Evolutionary conservation across 805 yeast genomes (phyloP), one percentile per base, ranked within the genome.

Genomic region (Candida pseudoglaebosa): DNA sequence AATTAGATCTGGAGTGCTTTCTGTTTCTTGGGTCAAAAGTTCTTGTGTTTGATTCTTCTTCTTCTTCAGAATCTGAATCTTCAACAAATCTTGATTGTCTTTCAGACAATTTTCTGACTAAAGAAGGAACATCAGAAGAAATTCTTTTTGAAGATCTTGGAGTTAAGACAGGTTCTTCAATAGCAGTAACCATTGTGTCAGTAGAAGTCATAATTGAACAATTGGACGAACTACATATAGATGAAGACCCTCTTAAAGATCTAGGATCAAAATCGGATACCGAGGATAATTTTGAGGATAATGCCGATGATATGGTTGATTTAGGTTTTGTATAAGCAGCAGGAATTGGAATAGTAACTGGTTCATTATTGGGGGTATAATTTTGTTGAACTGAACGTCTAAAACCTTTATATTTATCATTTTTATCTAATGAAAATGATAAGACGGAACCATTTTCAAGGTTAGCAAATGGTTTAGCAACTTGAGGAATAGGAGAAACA

Each of bases 361-460:
- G 61, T 22, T 49, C 54, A 32, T 40, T 20, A 12, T 41, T 30
- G 5, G 56, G 47, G 20, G 45, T 41, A 15, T 33, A 33, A 36
- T 43, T 42, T 16, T 31, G 34, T 21, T 50, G 44, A 12, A 48
- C 52, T 42, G 59, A 61, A 53, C 72, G 57, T 57, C 73, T 65
- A 50, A 68, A 68, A 1, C 73, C 73, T 41, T 48, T 60, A 49
- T 68, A 68, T 40, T 62, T 67, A 32, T 56, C 64, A 42, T 64
- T 64, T 9, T 50, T 49, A 19, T 49, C 41, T 18, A 62, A 54
- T 16, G 57, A 51, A 36, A 64, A 48, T 31, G 51, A 50, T 44
- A 61, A 53, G n/a, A 24, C 16, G 22, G 36, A 24, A 33, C 46
- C 30, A 33, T 32, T 28, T 18, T 4, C 21, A 5, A 14, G 10